These are phyloP conservation scores for Daldinia decipiens DNA, from an alignment of 495 filamentous ascomycete species.

Conservation along the genomic window DNA sequence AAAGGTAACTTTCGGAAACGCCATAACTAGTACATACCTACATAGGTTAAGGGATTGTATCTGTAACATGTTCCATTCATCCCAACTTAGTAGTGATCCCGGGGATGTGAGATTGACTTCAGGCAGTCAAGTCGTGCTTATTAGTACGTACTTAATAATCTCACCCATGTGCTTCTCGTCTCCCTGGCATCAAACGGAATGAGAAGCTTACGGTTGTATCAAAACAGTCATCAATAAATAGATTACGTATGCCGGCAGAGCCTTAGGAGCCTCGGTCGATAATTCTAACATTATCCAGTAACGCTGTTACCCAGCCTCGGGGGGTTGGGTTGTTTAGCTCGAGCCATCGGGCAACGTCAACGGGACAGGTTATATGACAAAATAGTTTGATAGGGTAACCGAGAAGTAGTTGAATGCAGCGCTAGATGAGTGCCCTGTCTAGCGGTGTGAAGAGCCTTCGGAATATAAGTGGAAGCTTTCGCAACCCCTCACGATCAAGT, in stretches of 20 bases:
- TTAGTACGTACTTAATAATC: slow-evolving; percentile 4
- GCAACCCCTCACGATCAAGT: slow-evolving; percentile 39
- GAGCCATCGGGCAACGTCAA: slow-evolving; percentile 29
- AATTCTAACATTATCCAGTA: slow-evolving; percentile 33
- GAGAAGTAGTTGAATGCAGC: slow-evolving; percentile 37
- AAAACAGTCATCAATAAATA: slow-evolving; percentile 37
- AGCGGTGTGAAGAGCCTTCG: slow-evolving; percentile 39
- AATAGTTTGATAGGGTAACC: slow-evolving; percentile 29
- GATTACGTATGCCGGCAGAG: slow-evolving; percentile 34
- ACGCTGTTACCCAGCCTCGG: slow-evolving; percentile 13
- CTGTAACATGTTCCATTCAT: slow-evolving; percentile 3
- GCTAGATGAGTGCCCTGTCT: slow-evolving; percentile 28
- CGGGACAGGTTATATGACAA: slow-evolving; percentile 16
- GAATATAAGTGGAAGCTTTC: slow-evolving; percentile 33
- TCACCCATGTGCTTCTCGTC: slow-evolving; percentile 32
- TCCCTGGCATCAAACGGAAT: slow-evolving; percentile 23
- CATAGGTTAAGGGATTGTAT: background rate
- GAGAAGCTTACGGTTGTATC: slow-evolving; percentile 32
- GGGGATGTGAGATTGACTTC: slow-evolving; percentile 19
- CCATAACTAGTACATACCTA: background rate
- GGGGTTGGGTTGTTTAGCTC: slow-evolving; percentile 26
- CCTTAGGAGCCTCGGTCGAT: slow-evolving; percentile 24
- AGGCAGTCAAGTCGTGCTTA: slow-evolving; percentile 18
- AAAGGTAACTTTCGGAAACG: background rate
- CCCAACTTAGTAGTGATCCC: slow-evolving; percentile 11